phyloP scores from a whole-genome alignment of 1,284 basidiomycete species.

The Golubevia pallescens region DNA sequence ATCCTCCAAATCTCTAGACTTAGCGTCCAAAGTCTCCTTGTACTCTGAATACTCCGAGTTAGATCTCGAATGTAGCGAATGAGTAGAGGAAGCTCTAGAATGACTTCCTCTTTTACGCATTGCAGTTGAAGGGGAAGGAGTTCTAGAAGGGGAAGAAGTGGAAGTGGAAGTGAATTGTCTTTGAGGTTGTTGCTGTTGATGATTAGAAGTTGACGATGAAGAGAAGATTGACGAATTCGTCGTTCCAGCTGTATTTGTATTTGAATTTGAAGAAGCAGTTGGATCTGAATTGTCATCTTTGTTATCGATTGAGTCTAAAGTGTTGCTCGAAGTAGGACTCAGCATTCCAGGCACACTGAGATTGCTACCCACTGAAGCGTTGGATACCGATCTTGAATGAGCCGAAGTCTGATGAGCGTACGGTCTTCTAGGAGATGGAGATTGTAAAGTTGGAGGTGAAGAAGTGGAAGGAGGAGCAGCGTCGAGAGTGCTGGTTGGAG shows the following conservation, averaged over 20 bases:
- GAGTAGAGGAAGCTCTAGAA: neutral
- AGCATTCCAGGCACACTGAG: neutral
- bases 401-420: neutral
- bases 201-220: too few relatives aligned
- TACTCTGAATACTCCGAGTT: conserved; percentile 2
- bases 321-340: neutral
- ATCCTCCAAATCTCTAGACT: conserved; percentile 44
- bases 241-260: too few relatives aligned
- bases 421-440: neutral
- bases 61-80: neutral
- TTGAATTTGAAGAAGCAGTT: too few relatives aligned
- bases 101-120: neutral
- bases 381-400: neutral
- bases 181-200: too few relatives aligned
- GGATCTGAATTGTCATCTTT: too few relatives aligned
- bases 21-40: conserved; percentile 57
- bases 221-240: too few relatives aligned
- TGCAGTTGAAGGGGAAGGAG: neutral
- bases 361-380: neutral
- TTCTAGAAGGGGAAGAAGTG: too few relatives aligned
- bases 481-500: neutral
- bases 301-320: neutral
- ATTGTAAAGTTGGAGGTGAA: neutral
- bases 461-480: neutral
- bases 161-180: too few relatives aligned